Percentiles rank a stretch among this genome's conserved stretches.
Evolutionary conservation across 805 yeast genomes (phyloP).

Genomic region (Yamadazyma nakazawae): DNA sequence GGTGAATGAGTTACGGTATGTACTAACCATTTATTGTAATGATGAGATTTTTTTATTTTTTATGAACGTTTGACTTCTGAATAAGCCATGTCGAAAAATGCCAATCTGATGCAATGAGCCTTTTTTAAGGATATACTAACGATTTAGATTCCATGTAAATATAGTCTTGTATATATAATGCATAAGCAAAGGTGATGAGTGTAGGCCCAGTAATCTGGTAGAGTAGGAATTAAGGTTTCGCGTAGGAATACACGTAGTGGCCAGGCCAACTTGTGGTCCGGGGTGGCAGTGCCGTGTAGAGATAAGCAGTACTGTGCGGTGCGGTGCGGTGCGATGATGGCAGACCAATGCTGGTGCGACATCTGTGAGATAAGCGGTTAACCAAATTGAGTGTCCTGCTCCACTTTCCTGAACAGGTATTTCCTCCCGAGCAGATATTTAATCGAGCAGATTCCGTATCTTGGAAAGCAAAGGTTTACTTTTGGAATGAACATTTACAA

Average conservation of each 20-base stretch:
- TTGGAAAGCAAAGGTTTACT: not conserved
- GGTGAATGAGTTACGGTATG: slow-evolving; percentile 8
- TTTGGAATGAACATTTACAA: not conserved
- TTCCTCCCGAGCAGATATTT: not conserved
- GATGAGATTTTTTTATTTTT: slow-evolving; percentile 22
- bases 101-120: slow-evolving; percentile 7
- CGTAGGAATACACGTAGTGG: no score
- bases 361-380: not conserved
- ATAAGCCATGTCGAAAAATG: slow-evolving; percentile 21
- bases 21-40: slow-evolving; percentile 8
- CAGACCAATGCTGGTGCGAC: no score
- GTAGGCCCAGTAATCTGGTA: no score
- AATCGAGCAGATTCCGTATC: not conserved
- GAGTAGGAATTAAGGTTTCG: no score
- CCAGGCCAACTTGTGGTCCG: no score
- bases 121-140: slow-evolving; percentile 1
- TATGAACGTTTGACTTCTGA: slow-evolving; percentile 31
- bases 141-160: not conserved
- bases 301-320: no score
- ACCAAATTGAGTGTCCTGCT: not conserved
- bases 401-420: not conserved
- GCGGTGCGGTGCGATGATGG: no score
- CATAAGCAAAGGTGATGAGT: no score
- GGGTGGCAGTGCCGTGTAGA: no score
- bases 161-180: not conserved